Base-by-base conservation (phyloP, 1,139 yeast genomes). In the Yamadazyma dushanensis region DNA sequence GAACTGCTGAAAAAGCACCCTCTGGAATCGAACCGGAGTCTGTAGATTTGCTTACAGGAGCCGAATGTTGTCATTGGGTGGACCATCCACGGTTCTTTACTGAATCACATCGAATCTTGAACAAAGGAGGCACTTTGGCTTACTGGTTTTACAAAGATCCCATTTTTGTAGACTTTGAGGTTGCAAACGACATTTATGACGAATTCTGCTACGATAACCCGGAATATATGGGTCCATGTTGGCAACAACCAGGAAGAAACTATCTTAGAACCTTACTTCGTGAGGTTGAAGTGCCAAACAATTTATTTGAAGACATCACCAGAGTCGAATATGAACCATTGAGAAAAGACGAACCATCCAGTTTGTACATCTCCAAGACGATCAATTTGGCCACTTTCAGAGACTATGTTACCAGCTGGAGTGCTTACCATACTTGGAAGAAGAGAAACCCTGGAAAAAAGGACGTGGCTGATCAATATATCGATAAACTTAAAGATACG, bases 121-220 rank as follows among this genome's bases (percentile, higher is more conserved):
- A 70, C 42, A 65, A 73, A 0, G 70, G 69, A 16, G 95, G 90
- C 1, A 79, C 86, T 1, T 58, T 87, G 34, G 84, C 88, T 0
- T 76, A 75, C 47, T 86, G 92, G 86, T 84, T 85, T n/a, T 87
- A 87, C 53, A 76, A 76, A 27, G 92, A 86, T 50, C 87, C 88
- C 0, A 59, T 70, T 1, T 74, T 76, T 41, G 55, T 64, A 15
- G 72, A 61, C 5, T 54, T 47, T 30, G 70, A 76, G 1, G 44
- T 51, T 32, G 77, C 77, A 1, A 66, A 72, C 34, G 61, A 64
- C 31, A 54, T 71, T 16, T 62, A 66, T 32, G 47, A 56, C 22
- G 58, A 63, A 1, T 74, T 75, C 39, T 40, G 47, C 22, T 46
- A 39, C 32, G 49, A 37, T 6, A 9, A 51, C 21, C 53, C 47